phyloP scores from a whole-genome alignment of 495 filamentous ascomycete genomes.

The Zalerion maritima region DNA sequence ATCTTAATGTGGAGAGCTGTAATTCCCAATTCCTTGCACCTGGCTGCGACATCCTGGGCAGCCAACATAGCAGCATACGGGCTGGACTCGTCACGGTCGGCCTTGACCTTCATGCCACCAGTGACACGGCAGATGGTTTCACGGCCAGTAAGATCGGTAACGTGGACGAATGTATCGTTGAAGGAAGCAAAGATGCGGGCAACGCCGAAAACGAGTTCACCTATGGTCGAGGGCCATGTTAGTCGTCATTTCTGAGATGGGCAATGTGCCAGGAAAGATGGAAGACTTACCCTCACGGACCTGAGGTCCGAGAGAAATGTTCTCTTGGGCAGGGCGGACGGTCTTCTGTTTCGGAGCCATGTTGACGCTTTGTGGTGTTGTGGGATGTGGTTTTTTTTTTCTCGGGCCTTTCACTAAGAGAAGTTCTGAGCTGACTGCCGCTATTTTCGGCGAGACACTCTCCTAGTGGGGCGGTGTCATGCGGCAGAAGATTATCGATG shows the following conservation, averaged over 20 bases:
- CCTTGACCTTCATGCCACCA: conserved; percentile 99
- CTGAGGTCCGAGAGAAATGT: conserved; percentile 95
- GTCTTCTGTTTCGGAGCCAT: conserved; percentile 85
- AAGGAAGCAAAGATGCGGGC: conserved; percentile 98
- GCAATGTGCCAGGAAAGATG: too few relatives aligned
- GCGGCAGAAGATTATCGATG: conserved; percentile 6
- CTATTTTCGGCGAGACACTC: conserved; percentile 4
- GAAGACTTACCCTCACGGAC: conserved; percentile 63
- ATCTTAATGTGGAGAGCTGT: conserved; percentile 99
- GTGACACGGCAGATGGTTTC: conserved; percentile 99
- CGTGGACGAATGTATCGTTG: conserved; percentile 98
- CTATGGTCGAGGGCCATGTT: conserved; percentile 26
- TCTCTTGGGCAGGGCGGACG: conserved; percentile 67
- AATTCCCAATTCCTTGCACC: conserved; percentile 99
- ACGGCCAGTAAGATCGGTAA: conserved; percentile 97
- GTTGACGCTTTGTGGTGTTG: conserved; percentile 22
- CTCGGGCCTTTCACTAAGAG: not conserved
- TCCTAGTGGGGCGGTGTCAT: conserved; percentile 1
- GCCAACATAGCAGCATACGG: conserved; percentile 99
- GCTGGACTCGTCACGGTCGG: conserved; percentile 98
- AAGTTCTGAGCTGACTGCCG: conserved; percentile 2
- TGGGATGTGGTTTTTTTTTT: conserved; percentile 4
- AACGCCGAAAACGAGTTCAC: conserved; percentile 97
- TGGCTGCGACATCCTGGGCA: conserved; percentile 82
- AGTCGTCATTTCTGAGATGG: conserved; percentile 1